Base-by-base conservation (phyloP, 257 asterid species). In the Echium plantagineum region DNA sequence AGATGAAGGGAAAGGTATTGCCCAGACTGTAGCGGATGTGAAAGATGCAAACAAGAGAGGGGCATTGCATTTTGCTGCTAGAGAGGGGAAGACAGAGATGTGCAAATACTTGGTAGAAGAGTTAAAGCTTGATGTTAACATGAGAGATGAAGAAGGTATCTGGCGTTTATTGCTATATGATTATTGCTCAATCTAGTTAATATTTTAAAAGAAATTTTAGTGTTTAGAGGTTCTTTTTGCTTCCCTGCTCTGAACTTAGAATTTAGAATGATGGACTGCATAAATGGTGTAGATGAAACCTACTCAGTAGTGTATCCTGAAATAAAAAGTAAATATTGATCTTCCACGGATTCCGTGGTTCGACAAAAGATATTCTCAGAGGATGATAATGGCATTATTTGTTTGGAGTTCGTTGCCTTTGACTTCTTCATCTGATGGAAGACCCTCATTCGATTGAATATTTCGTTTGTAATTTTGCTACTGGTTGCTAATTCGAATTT, bases 1-100 rank as follows among this genome's bases (percentile, higher is more conserved):
- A 64, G 98, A 85, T 75, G 88, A 66, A 62, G 96, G 96, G 28
- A 85, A 87, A 69, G 98, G 95, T 60, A 66, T 87, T 57, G 71
- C 82, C 16, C 83, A 74, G 67, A 85, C 98, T 5, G 81, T 82
- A 47, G 78, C 72, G 28, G 94, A 79, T 74, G 81, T 91, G 74
- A 85, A 82, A 89, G 98, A 91, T 82, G 98, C 96, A 42, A 91
- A 91, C 68, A 83, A 88, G 73, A 78, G 98, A 82, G 96, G 95
- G 70, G 94, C 98, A 51, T 78, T 91, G 66, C 94, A 83, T 62
- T 91, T 91, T 77, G 95, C 98, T 21, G 93, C 98, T 19, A 84
- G 94, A 66, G 98, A 91, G 63, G 98, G 96, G 30, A 85, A 88
- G 80, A 78, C 70, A 61, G 95, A 85, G 66, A 81, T 83, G 60